A percentile compares a stretch with the other conserved stretches of the same genome.
Evolutionary conservation across 139 green algal genomes (phyloP).

Genomic region (Asterochloris erici): DNA sequence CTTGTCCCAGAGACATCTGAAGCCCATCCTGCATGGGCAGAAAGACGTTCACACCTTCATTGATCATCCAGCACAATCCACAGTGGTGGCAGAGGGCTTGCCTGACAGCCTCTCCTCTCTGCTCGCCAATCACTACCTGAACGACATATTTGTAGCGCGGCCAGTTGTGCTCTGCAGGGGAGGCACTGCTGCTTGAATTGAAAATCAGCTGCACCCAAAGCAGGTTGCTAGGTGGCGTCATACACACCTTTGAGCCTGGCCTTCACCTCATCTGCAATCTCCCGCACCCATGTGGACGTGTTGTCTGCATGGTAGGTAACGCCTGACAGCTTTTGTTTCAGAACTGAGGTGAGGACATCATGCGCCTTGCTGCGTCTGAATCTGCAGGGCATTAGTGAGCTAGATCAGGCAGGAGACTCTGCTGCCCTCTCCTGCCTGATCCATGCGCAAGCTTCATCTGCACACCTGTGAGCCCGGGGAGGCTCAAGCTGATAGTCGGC

Average conservation of each 20-base stretch:
- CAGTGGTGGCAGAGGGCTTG: slow-evolving; percentile 8
- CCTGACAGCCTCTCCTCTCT: slow-evolving; percentile 68
- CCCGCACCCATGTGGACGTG: slow-evolving; percentile 56
- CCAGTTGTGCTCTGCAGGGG: slow-evolving; percentile 53
- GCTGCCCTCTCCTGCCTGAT: no score
- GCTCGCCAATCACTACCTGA: slow-evolving; percentile 78
- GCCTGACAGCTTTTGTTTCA: slow-evolving; percentile 52
- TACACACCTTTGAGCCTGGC: slow-evolving; percentile 61
- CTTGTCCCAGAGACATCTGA: slow-evolving; percentile 70
- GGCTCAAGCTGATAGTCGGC: no score
- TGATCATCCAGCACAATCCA: neutral
- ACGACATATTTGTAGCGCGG: slow-evolving; percentile 77
- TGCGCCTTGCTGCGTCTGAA: slow-evolving; percentile 54
- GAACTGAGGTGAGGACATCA: slow-evolving; percentile 56
- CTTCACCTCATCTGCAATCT: slow-evolving; percentile 85
- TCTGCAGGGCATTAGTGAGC: slow-evolving; percentile 21
- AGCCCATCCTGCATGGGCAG: slow-evolving; percentile 46
- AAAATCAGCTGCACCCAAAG: neutral
- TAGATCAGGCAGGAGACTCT: no score
- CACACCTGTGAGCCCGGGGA: no score
- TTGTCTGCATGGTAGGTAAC: slow-evolving; percentile 72
- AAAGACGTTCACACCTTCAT: neutral
- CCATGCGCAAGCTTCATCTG: no score
- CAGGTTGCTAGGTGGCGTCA: no score
- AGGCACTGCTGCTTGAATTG: neutral